A percentile compares a stretch with the other conserved stretches of the same genome.
phyloP scores from a whole-genome alignment of 768 basidiomycete species.

The Boletus pseudo-olivaceus region DNA sequence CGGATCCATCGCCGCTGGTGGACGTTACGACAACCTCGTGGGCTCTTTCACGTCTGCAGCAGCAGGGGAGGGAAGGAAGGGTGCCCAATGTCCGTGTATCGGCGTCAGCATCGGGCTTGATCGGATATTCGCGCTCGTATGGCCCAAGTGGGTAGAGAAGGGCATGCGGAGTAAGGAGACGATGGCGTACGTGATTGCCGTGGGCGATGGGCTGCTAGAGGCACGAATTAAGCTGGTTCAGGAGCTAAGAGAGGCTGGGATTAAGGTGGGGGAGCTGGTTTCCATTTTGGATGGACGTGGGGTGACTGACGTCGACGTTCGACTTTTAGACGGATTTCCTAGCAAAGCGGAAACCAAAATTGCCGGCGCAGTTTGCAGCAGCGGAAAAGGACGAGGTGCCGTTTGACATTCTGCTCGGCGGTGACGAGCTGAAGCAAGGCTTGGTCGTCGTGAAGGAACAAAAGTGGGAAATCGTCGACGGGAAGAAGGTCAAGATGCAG shows the following conservation, averaged over 20 bases:
- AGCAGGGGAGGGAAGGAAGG: conserved; percentile 69
- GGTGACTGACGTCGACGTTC: not conserved
- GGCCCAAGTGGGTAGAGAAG: conserved; percentile 79
- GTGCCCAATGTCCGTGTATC: conserved; percentile 74
- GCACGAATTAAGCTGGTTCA: conserved; percentile 80
- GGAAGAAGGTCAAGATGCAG: conserved; percentile 62
- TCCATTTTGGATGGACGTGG: not conserved
- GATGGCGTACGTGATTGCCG: conserved; percentile 89
- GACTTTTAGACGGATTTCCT: conserved; percentile 82
- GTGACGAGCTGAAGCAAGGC: conserved; percentile 79
- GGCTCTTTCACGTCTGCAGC: conserved; percentile 86
- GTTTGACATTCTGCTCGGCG: conserved; percentile 89
- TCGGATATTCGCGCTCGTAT: conserved; percentile 85
- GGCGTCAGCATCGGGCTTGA: conserved; percentile 93
- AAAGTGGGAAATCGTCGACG: conserved; percentile 70
- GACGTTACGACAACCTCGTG: conserved; percentile 94
- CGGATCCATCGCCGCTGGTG: conserved; percentile 99
- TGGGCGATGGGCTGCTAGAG: conserved; percentile 83
- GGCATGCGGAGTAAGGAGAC: conserved; percentile 86
- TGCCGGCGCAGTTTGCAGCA: conserved; percentile 80
- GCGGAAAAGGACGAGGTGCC: conserved; percentile 92
- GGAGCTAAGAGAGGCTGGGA: conserved; percentile 79
- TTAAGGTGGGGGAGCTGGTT: conserved; percentile 58
- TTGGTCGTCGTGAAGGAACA: conserved; percentile 92
- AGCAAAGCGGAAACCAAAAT: conserved; percentile 89